Base-by-base conservation (phyloP, 306 rosid species). In the Dryas drummondii region DNA sequence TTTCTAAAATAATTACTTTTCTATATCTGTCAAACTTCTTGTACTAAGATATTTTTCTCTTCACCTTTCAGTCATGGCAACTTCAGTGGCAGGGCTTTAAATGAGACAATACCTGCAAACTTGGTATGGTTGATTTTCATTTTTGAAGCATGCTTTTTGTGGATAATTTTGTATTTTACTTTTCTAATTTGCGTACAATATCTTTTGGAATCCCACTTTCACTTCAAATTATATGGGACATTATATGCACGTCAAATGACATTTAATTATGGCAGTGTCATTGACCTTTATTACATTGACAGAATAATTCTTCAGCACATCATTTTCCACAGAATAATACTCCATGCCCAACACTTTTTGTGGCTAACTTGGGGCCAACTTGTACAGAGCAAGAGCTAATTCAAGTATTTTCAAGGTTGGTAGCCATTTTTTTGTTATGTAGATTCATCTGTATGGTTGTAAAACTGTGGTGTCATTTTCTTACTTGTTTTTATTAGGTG, bases 311-410 rank as follows among this genome's bases (percentile, higher is more conserved):
- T 77, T 78, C 83, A 54, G 73, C 66, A 40, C 89, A 85, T 14
- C 82, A 84, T 71, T 56, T 77, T 37, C 86, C 91, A 17, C 88
- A 77, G 78, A 88, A 82, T 79, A 70, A 70, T 52, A 58, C 80
- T 75, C 91, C 96, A 17, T 94, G 99, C 57, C 92, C 99, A 63
- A 94, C 99, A 32, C 84, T 94, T 77, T 92, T 94, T 55, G 92
- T 94, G 79, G 97, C 98, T 71, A 94, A 91, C 85, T 81, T 94
- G 78, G 97, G 98, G 70, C 91, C 97, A 19, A 73, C 91, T 81
- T 92, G 97, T 81, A 88, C 91, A 7, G 97, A 94, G 70, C 90
- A 87, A 82, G 98, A 92, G 85, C 93, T 92, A 47, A 69, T 77
- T 10, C 93, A 90, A 84, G 85, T 86, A 16, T 94, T 94, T 90